phyloP scores from a whole-genome alignment of 2,329 filamentous ascomycete species.

The Amesomyces nigricolor region DNA sequence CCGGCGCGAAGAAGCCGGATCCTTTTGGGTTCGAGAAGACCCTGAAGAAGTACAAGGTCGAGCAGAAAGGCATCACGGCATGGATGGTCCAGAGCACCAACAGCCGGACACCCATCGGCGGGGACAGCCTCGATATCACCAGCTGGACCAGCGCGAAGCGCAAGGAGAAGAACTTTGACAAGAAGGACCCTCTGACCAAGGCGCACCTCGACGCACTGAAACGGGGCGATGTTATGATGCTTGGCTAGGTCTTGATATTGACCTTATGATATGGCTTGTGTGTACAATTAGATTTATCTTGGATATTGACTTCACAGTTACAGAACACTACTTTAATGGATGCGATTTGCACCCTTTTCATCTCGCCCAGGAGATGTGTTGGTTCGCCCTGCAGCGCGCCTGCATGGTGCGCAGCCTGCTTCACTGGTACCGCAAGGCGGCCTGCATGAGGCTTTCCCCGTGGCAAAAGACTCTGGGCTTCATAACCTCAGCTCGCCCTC shows the following conservation, averaged over 20 bases:
- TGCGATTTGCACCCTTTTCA: too few species aligned
- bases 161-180: slow-evolving; percentile 29
- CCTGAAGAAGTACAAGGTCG: slow-evolving; percentile 17
- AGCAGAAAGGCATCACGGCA: slow-evolving; percentile 6
- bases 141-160: slow-evolving; percentile 34
- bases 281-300: not conserved
- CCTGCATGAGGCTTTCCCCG: too few species aligned
- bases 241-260: slow-evolving; percentile 6
- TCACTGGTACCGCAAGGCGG: too few species aligned
- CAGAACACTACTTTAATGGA: not conserved
- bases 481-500: too few species aligned
- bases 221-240: slow-evolving; percentile 25
- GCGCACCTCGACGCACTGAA: slow-evolving; percentile 34
- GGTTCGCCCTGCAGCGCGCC: too few species aligned
- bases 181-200: slow-evolving; percentile 35
- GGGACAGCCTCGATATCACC: slow-evolving; percentile 30
- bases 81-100: slow-evolving; percentile 2
- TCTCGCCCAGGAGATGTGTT: too few species aligned
- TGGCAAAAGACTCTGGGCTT: too few species aligned
- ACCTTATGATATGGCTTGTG: not conserved
- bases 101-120: slow-evolving; percentile 30
- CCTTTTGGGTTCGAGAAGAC: slow-evolving; percentile 15
- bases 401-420: too few species aligned
- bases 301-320: not conserved
- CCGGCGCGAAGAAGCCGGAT: slow-evolving; percentile 25